A percentile compares a stretch with the other conserved stretches of the same genome.
Evolutionary conservation across 2,329 filamentous ascomycete species (phyloP).

Genomic region (Clonostachys chloroleuca): DNA sequence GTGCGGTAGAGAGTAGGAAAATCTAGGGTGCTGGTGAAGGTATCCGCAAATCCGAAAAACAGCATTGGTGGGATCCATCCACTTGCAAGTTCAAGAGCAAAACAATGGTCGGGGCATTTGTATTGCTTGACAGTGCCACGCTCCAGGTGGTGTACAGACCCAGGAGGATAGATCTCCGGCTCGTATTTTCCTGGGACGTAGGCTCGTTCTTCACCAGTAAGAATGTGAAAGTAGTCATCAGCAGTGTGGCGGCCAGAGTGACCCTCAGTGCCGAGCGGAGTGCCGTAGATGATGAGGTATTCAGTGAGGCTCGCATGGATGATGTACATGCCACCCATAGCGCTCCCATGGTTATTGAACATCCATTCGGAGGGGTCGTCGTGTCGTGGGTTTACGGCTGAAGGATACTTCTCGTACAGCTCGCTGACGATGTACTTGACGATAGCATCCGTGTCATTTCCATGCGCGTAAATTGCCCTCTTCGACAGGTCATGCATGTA

Average conservation of each 20-base stretch:
- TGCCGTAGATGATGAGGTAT: constrained; percentile 87
- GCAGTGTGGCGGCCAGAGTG: constrained; percentile 86
- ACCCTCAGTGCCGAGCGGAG: constrained; percentile 79
- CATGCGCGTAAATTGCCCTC: constrained; percentile 62
- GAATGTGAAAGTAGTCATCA: constrained; percentile 93
- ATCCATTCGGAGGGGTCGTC: constrained; percentile 69
- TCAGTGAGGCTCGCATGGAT: constrained; percentile 86
- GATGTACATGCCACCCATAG: constrained; percentile 89
- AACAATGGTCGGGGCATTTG: constrained; percentile 71
- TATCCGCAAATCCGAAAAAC: constrained; percentile 83
- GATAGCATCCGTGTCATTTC: constrained; percentile 68
- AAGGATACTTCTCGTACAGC: constrained; percentile 46
- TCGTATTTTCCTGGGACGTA: constrained; percentile 66
- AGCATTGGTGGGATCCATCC: constrained; percentile 95
- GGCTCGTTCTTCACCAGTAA: constrained; percentile 71
- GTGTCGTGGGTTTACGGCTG: constrained; percentile 52
- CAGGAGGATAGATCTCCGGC: constrained; percentile 65
- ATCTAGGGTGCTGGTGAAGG: constrained; percentile 75
- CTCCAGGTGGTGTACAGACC: constrained; percentile 66
- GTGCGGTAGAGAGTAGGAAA: constrained; percentile 81
- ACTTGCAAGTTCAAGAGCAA: constrained; percentile 77
- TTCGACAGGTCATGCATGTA: constrained; percentile 66
- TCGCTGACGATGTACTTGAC: constrained; percentile 67
- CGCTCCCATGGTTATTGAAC: constrained; percentile 88
- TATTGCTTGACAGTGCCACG: constrained; percentile 78